Conservation (phyloP, 768 basidiomycete genomes). For the Favolaschia claudopus region DNA sequence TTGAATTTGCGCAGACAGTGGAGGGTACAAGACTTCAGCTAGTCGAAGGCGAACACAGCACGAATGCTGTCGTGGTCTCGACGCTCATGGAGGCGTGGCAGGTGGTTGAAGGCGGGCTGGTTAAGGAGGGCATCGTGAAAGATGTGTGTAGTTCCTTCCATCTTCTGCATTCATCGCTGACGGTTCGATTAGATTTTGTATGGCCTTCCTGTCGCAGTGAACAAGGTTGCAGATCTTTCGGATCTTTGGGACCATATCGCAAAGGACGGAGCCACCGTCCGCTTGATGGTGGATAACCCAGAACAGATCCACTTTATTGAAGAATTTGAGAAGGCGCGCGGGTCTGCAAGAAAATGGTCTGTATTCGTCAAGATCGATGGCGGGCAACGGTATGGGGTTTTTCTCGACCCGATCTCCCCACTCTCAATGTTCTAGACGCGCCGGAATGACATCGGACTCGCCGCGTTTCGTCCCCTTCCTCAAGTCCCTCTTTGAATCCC, state of each 20-base stretch:
- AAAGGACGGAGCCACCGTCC: conserved; percentile 62
- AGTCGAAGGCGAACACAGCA: conserved; percentile 57
- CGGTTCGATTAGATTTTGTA: conserved; percentile 70
- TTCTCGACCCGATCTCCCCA: conserved; percentile 12
- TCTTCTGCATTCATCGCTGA: conserved; percentile 11
- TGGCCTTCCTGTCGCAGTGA: conserved; percentile 72
- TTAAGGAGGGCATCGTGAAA: conserved; percentile 75
- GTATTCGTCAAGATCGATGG: conserved; percentile 84
- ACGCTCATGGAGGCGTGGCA: conserved; percentile 86
- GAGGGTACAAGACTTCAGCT: conserved; percentile 81
- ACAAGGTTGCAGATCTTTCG: conserved; percentile 78
- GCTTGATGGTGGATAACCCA: conserved; percentile 79
- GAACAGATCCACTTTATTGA: conserved; percentile 74
- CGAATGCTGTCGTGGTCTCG: conserved; percentile 77
- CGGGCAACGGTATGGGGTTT: conserved; percentile 68
- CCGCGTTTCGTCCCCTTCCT: conserved; percentile 64
- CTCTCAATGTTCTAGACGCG: conserved; percentile 58
- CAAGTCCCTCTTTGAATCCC: conserved; percentile 57
- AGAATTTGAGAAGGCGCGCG: conserved; percentile 56
- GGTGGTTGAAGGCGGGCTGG: conserved; percentile 69
- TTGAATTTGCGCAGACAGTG: conserved; percentile 56
- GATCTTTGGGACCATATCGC: conserved; percentile 62
- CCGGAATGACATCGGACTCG: conserved; percentile 67
- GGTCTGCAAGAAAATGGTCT: conserved; percentile 64
- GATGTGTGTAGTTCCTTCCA: conserved; percentile 62